Evolutionary conservation across 495 filamentous ascomycete species (phyloP), one percentile per base, ranked within the genome.

Genomic region (Daldinia caldariorum): DNA sequence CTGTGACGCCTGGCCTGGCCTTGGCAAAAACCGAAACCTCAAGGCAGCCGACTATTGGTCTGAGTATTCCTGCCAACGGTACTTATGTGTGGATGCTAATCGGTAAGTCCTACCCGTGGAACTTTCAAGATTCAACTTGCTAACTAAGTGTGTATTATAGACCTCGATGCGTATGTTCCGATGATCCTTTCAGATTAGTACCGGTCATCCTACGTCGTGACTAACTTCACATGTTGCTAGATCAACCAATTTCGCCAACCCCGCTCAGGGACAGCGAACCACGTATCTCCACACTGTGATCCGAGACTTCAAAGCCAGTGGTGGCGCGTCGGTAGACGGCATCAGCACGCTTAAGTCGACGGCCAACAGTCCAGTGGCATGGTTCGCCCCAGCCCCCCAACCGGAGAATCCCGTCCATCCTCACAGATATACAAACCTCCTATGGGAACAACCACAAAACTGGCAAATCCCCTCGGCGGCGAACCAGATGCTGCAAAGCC

Each of bases 41-140:
- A 2, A 79, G 74, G 39, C 75, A 76, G 41, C 83, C 83, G 6
- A 79, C 78, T 2, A 78, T 84, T 32, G 82, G 83, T 2, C 74
- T 82, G 22, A 78, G 70, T 4, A 74, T 76, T 31, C 71, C 61
- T 6, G 73, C 77, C 0, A 77, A 74, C 7, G 78, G 78, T 16
- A 80, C 81, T 14, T 85, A 83, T 56, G 51, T 85, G 14, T 81
- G 81, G 71, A 73, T 82, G 61, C 75, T 85, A 79, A 81, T 84
- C 45, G 82, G 80, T 80, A 73, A 65, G 77, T 58, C 8, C 3
- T 13, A n/a, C 1, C 22, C 9, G 54, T 67, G 2, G 26, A 26
- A 51, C 50, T 3, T 4, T 32, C 14, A 14, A 22, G 16, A n/a
- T 14, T 20, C 32, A 55, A 20, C 32, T 37, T 5, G 50, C 70